Base-by-base conservation (phyloP, 306 rosid species). In the Prinsepia uniflora region DNA sequence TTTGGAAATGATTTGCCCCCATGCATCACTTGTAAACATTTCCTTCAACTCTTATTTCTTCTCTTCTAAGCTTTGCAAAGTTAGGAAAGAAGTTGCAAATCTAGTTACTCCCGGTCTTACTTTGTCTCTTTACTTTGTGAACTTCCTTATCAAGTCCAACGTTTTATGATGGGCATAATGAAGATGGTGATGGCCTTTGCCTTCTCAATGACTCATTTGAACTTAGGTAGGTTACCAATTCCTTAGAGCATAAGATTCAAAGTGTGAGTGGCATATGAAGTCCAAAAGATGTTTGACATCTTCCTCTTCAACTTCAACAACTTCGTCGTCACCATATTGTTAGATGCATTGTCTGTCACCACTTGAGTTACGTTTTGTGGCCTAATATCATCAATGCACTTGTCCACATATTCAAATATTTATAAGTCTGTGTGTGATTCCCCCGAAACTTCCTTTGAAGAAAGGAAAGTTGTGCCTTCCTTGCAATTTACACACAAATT, bases 141-240 rank as follows among this genome's bases (percentile, higher is more conserved):
- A 8, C 48, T 62, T 62, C 20, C 30, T 62, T 47, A 62, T 62
- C 48, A 40, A 62, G 39, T 10, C 11, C 19, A 62, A 40, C 6
- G 66, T 40, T 24, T 40, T 62, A 62, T 39, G 47, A 61, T 39
- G 66, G 6, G 66, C 20, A 62, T 62, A 61, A 61, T 34, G 20
- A 61, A 61, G 45, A 61, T 39, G 39, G 66, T 39, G n/a, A 52
- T 17, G 2, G 5, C 24, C 18, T 65, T 65, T 19, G 39, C 54
- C 11, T 65, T 65, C 14, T 65, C 54, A 65, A 65, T 45, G 18
- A 65, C 54, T 65, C 54, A 5, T 65, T 65, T 65, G 41, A 65
- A 44, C 15, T 5, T 45, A 20, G 69, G 54, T 42, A 43, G 39
- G 6, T 44, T 65, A 20, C 40, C 50, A 46, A 43, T 19, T 65